Evolutionary conservation across 2,329 filamentous ascomycete genomes (phyloP).

Genomic region (Beauveria bassiana): DNA sequence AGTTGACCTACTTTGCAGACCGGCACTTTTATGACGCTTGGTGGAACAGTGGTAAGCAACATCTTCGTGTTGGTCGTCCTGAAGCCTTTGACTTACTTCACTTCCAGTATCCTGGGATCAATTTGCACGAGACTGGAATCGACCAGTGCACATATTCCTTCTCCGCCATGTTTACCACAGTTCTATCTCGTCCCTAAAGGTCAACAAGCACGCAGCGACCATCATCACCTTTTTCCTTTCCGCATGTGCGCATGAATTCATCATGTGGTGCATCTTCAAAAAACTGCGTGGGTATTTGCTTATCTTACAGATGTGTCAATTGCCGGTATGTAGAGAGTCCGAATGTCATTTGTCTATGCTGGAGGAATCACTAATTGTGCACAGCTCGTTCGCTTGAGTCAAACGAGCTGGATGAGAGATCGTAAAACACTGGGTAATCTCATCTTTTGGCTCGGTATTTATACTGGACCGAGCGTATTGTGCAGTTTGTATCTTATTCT

Average conservation of each 20-base stretch:
- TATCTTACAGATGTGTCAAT: conserved; percentile 64
- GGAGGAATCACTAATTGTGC: neutral
- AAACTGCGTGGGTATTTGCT: conserved; percentile 69
- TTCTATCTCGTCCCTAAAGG: conserved; percentile 63
- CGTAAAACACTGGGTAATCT: conserved; percentile 60
- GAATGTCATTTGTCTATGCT: neutral
- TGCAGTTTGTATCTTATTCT: conserved; percentile 54
- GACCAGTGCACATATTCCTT: conserved; percentile 68
- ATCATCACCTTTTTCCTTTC: conserved; percentile 68
- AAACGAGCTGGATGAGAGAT: conserved; percentile 57
- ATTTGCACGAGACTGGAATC: conserved; percentile 74
- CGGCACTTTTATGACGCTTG: conserved; percentile 62
- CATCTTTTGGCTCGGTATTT: conserved; percentile 73
- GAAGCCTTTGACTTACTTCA: neutral
- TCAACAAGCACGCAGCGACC: conserved; percentile 63
- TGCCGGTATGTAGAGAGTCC: conserved; percentile 43
- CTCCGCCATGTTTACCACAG: conserved; percentile 73
- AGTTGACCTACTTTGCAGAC: conserved; percentile 70
- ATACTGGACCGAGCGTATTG: conserved; percentile 63
- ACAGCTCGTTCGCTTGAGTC: conserved; percentile 55
- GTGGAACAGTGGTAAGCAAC: conserved; percentile 48
- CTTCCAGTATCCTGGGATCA: conserved; percentile 59
- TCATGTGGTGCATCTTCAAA: conserved; percentile 76
- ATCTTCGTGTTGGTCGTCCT: neutral
- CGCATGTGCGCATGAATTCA: conserved; percentile 64